Evolutionary conservation across 1,284 basidiomycete genomes (phyloP).

Genomic region (Kalmanozyma brasiliensis): DNA sequence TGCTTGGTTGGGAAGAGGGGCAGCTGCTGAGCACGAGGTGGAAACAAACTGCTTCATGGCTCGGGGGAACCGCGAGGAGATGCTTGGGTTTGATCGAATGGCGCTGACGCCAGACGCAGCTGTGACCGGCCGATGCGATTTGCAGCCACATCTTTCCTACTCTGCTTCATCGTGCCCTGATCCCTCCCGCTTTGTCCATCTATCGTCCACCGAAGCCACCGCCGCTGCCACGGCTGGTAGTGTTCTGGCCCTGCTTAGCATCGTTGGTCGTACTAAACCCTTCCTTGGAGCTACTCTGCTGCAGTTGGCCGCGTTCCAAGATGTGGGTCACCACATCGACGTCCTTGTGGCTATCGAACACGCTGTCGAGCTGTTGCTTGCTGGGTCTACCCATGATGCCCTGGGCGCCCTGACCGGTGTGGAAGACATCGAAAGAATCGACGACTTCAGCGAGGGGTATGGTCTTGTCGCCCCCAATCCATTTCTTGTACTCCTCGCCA

Average conservation of each 20-base stretch:
- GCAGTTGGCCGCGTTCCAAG: conserved; percentile 65
- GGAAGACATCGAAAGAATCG: conserved; percentile 69
- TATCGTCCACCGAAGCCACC: conserved; percentile 53
- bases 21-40: too few species aligned
- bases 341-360: conserved; percentile 66
- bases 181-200: too few species aligned
- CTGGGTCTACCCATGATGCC: conserved; percentile 68
- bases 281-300: conserved; percentile 51
- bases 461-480: conserved; percentile 67
- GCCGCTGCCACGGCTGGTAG: conserved; percentile 32
- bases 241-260: conserved; percentile 44
- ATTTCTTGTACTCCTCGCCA: conserved; percentile 66
- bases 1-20: too few species aligned
- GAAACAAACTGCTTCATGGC: too few species aligned
- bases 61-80: too few species aligned
- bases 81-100: too few species aligned
- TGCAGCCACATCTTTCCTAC: too few species aligned
- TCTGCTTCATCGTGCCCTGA: too few species aligned
- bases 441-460: conserved; percentile 69
- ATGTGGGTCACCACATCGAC: conserved; percentile 64
- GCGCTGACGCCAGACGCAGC: too few species aligned
- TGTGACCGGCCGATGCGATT: too few species aligned
- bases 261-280: conserved; percentile 61
- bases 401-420: conserved; percentile 68
- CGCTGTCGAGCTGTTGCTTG: conserved; percentile 68